These are phyloP conservation scores for Closterium sp. DNA, from an alignment of 139 green algal species.

Conservation along the genomic window DNA sequence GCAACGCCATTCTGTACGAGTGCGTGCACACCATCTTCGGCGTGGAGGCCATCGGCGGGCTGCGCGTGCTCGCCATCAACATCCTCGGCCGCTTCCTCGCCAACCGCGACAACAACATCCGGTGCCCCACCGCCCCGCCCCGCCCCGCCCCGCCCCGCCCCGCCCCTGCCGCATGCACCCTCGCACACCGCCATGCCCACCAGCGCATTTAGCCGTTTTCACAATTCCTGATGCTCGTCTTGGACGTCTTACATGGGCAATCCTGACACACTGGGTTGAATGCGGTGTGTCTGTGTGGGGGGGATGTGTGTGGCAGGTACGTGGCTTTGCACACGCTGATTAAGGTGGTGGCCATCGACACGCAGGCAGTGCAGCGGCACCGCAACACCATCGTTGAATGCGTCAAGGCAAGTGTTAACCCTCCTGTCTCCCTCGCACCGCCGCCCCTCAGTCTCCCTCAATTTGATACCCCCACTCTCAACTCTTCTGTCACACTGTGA, in stretches of 20 bases:
- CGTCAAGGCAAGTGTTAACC: conserved; percentile 71
- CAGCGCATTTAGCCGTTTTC: no score
- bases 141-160: no score
- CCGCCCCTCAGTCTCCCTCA: not conserved
- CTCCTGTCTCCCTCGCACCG: not conserved
- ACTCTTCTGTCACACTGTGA: not conserved
- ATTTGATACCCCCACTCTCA: not conserved
- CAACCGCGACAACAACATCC: conserved; percentile 65
- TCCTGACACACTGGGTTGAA: no score
- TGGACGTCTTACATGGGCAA: no score
- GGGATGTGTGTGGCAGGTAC: conserved; percentile 69
- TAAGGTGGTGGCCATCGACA: conserved; percentile 79
- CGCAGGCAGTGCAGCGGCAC: conserved; percentile 92
- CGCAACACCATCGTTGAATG: conserved; percentile 92
- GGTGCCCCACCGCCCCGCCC: not conserved
- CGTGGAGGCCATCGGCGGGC: conserved; percentile 83
- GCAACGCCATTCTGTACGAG: conserved; percentile 96
- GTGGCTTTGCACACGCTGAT: conserved; percentile 94
- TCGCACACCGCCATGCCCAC: not conserved
- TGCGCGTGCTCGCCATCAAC: conserved; percentile 95
- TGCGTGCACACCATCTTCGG: conserved; percentile 91
- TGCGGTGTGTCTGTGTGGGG: not conserved
- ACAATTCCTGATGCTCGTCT: no score
- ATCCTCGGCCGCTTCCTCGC: conserved; percentile 89
- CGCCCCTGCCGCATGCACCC: no score